Base-by-base conservation (phyloP, 495 filamentous ascomycete species). In the Aspergillus olivimuriae region DNA sequence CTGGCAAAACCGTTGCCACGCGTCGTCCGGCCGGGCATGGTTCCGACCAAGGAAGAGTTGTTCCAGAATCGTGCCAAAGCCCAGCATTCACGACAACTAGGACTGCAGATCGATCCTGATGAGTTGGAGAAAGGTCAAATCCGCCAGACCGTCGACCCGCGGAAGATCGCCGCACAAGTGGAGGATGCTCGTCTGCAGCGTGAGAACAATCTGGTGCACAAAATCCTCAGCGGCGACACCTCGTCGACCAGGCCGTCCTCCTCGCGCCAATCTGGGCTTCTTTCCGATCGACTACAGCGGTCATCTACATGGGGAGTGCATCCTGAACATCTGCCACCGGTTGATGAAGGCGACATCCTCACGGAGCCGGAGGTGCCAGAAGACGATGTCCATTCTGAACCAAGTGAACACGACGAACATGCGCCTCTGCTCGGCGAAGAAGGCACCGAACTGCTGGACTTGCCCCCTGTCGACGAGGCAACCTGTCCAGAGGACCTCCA, bases 1-100 rank as follows among this genome's bases (percentile, higher is more conserved):
- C 47, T 76, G 34, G 68, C 71, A 3, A 71, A 69, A 46, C 71
- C 73, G 3, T 43, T 77, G 17, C 75, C 72, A 3, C 69, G 64
- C 44, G 64, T 71, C 11, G 63, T 74, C 39, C 60, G 73, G 18
- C 56, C 70, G 34, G 62, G 57, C 14, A 74, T 71, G 67, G 62
- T 69, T 15, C 64, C 63, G 4, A 69, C 58, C 6, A 66, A 62
- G 32, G 63, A 66, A 1, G 60, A 67, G 36, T 48, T 70, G 30
- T 43, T 66, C 12, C 34, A 67, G 19, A 52, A 43, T 21, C 54
- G 56, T 10, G 44, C 36, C 0, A 63, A 57, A 26, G 55, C 63
- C 0, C 58, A 62, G 46, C 60, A 67, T 23, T 68, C 67, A n/a
- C 58, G 67, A 38, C 50, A 49, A 6, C 16, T 56, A 0, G 65